Evolutionary conservation across 441 rosid species (phyloP), one percentile per base, ranked within the genome.

Genomic region (Populus hybrid): DNA sequence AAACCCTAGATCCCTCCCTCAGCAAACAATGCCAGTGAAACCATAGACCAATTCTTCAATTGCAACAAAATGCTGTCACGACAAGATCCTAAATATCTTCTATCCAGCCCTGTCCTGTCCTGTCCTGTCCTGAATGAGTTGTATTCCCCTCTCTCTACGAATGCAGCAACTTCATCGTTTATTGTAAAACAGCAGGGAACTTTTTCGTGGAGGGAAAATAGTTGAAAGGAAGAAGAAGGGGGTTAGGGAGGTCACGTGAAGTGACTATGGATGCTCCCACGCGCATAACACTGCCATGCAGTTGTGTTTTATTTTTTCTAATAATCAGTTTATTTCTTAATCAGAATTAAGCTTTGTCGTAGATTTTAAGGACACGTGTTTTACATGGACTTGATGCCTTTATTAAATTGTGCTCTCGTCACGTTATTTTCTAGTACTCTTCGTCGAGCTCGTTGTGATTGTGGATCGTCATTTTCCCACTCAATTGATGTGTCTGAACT

Each of bases 1-100:
- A 66, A 78, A 78, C 81, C 83, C 82, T 75, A 78, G 83, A 66
- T 78, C 72, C 72, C 69, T 26, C 69, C 67, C 68, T 50, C 61
- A 12, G 36, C 21, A 10, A 36, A 6, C 67, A 80, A 84, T 66
- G 80, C 72, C 76, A 63, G 79, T 9, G 34, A 65, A 66, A 76
- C 64, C 75, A 77, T 42, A 2, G 57, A 67, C 36, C 16, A 9
- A 77, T 67, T 21, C 67, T 57, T n/a, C 65, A 21, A 72, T 74
- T 71, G 73, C 21, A 63, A 72, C 7, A 23, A 30, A 80, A 65
- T 64, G 73, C 66, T 14, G 14, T 67, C 11, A 12, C n/a, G 14
- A 64, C 23, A 76, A 40, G 77, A 79, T 53, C 83, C 72, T 50
- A 77, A 61, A 21, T 4, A 21, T 23, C 28, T 23, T 21, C 66